Base-by-base conservation (phyloP, 83 land plant genomes). In the Picea engelmannii region DNA sequence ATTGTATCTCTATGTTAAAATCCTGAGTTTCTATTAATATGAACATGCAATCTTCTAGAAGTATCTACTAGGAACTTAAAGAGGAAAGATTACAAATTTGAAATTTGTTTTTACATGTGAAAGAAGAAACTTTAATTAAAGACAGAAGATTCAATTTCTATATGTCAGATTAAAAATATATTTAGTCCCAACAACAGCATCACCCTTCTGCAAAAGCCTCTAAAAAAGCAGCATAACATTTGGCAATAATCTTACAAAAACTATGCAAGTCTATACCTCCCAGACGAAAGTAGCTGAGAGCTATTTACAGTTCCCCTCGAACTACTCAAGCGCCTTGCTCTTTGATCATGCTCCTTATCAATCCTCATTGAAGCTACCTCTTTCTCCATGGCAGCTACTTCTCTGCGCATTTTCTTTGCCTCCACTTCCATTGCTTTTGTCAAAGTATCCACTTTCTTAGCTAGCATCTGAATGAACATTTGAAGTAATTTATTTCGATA, bases 381-480 rank as follows among this genome's bases (percentile, higher is more conserved):
- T 78, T 94, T 94, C 73, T 90, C 96, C 90, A 87, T 85, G 5
- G 91, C 87, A 79, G 93, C 91, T n/a, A 92, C 87, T 83, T 94
- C 96, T 79, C 95, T 87, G 23, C 93, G 84, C 88, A 92, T 89
- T 74, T 94, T 92, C 70, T 87, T 92, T 55, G 90, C 85, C 83
- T 94, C 96, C 58, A 92, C 93, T 64, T 90, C 96, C 95, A 94
- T 92, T 9, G 96, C 95, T 81, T 92, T 94, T 42, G 85, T 90
- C 66, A 92, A 81, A 18, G 96, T 94, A 44, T 94, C 96, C 4
- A 92, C 88, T 83, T 94, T 94, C 84, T 86, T 94, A 62, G 93
- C 91, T 35, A 90, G 78, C 91, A 90, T 88, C 91, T 89, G 78
- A 17, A 82, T 27, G 62, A 55, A 15, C 25, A 55, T 21, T 25